A percentile compares a stretch with the other conserved stretches of the same genome.
phyloP scores from a whole-genome alignment of 1,284 basidiomycete genomes.

The Cryptococcus amylolentus region DNA sequence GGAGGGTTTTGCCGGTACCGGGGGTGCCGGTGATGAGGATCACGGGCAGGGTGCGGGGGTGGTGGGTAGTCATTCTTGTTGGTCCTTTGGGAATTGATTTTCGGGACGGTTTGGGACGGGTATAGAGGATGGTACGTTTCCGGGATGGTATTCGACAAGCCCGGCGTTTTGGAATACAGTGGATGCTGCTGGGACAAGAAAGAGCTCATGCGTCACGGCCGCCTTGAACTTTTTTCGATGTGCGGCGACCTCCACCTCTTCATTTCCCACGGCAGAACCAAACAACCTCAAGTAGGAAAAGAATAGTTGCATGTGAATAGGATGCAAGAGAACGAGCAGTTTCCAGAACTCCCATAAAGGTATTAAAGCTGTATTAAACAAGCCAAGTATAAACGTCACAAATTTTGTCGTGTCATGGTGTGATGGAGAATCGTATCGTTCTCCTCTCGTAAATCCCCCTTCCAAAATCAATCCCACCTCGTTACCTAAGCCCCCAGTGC shows the following conservation, averaged over 20 bases:
- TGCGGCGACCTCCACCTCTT: not conserved
- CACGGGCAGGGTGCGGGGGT: conserved; percentile 59
- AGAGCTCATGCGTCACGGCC: too few relatives aligned
- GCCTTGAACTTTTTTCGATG: too few relatives aligned
- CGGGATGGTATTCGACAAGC: not conserved
- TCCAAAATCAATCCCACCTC: not conserved
- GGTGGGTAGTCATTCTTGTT: conserved; percentile 47
- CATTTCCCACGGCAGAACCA: too few relatives aligned
- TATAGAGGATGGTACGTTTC: not conserved
- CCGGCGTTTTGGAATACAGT: too few relatives aligned
- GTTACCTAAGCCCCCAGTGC: not conserved
- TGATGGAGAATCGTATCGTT: not conserved
- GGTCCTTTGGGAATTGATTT: not conserved
- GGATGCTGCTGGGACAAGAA: too few relatives aligned
- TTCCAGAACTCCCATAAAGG: too few relatives aligned
- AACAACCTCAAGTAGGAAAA: too few relatives aligned
- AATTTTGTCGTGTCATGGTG: not conserved
- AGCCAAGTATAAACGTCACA: not conserved
- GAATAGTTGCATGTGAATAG: too few relatives aligned
- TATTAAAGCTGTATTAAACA: not conserved
- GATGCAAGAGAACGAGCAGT: too few relatives aligned
- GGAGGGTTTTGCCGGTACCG: conserved; percentile 77
- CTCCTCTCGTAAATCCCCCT: not conserved
- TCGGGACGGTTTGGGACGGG: not conserved
- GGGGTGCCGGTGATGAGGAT: conserved; percentile 85